Evolutionary conservation across 164 flowering plant genomes (phyloP).

Genomic region (Piper betle): DNA sequence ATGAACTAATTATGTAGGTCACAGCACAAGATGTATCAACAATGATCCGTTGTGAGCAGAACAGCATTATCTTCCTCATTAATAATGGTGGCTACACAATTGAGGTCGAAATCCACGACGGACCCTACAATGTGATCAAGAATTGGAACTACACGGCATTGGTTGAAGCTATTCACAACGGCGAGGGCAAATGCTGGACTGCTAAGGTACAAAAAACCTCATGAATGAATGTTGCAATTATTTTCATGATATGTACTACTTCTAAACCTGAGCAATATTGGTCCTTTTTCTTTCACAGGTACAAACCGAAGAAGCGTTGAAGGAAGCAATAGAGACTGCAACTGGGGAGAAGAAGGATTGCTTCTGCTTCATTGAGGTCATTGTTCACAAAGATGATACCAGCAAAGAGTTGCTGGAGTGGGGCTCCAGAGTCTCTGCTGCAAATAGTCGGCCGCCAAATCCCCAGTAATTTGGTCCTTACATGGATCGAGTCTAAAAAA

Average conservation of each 20-base stretch:
- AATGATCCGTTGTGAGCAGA: constrained; percentile 63
- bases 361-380: constrained; percentile 76
- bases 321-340: constrained; percentile 52
- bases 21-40: constrained; percentile 80
- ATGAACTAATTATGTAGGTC: constrained; percentile 24
- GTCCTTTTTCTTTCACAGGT: constrained; percentile 28
- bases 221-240: not conserved
- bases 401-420: constrained; percentile 81
- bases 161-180: constrained; percentile 37
- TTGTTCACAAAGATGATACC: constrained; percentile 74
- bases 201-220: constrained; percentile 13
- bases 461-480: constrained; percentile 32
- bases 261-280: not conserved
- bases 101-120: constrained; percentile 17
- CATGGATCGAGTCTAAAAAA: too few species aligned
- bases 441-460: constrained; percentile 74
- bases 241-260: not conserved
- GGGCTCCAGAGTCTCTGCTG: constrained; percentile 79
- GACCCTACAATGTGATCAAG: constrained; percentile 42
- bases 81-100: constrained; percentile 86
- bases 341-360: constrained; percentile 46
- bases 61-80: constrained; percentile 57
- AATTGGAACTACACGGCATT: constrained; percentile 41
- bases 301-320: constrained; percentile 45
- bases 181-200: constrained; percentile 40